Conservation (phyloP, 345 rosid species). For the Reutealis trisperma region DNA sequence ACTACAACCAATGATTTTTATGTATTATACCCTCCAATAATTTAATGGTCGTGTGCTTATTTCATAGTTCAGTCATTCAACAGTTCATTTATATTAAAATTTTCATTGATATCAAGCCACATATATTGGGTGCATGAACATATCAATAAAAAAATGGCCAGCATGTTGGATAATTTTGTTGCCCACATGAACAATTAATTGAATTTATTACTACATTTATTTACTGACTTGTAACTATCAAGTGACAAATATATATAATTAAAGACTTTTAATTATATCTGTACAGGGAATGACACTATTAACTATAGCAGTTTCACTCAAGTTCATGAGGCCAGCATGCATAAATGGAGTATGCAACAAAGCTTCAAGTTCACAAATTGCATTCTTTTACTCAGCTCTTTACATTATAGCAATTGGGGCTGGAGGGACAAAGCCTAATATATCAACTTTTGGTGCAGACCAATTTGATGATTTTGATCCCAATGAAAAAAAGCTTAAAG, state of each 20-base stretch:
- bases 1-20: no score
- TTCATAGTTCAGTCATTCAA: no score
- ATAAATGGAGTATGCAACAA: conserved; percentile 65
- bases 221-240: not conserved
- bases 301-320: conserved; percentile 72
- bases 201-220: no score
- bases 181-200: no score
- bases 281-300: conserved; percentile 81
- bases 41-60: no score
- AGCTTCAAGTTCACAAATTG: conserved; percentile 61
- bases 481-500: conserved; percentile 62
- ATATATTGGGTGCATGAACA: no score
- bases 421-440: conserved; percentile 91
- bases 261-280: not conserved
- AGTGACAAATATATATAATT: not conserved
- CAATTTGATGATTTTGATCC: conserved; percentile 74
- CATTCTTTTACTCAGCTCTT: conserved; percentile 72
- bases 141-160: no score
- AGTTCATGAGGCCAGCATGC: conserved; percentile 65
- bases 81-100: no score
- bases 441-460: conserved; percentile 95
- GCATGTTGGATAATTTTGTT: no score
- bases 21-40: no score
- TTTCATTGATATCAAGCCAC: no score
- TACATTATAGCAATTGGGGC: conserved; percentile 82